Percentiles rank a stretch among this genome's conserved stretches.
phyloP scores from a whole-genome alignment of 2,329 filamentous ascomycete species.

The Whalleya microplaca region DNA sequence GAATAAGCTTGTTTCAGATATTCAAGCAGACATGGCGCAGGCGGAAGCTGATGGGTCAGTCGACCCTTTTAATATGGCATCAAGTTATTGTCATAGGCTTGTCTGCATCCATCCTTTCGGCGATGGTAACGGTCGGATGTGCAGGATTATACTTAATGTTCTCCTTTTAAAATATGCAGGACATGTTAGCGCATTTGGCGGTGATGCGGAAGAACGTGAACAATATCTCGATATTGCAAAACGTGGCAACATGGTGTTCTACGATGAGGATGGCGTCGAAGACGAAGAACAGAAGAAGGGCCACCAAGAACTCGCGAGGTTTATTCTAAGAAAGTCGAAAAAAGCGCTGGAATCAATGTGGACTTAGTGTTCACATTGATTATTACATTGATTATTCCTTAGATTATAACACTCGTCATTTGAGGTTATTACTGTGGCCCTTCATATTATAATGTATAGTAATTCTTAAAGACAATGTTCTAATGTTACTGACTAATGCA shows the following conservation, averaged over 20 bases:
- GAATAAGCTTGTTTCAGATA: conserved; percentile 21
- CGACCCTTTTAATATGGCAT: conserved; percentile 32
- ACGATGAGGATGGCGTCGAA: conserved; percentile 26
- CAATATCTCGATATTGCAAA: conserved; percentile 20
- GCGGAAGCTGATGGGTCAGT: conserved; percentile 7
- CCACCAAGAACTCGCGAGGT: conserved; percentile 15
- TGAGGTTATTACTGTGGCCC: too few species aligned
- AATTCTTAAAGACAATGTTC: too few species aligned
- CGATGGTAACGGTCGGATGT: conserved; percentile 44
- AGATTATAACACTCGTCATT: too few species aligned
- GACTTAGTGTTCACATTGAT: too few species aligned
- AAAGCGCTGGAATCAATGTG: too few species aligned
- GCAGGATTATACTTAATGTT: conserved; percentile 42
- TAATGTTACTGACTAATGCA: too few species aligned
- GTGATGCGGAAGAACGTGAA: conserved; percentile 12
- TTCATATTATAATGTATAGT: too few species aligned
- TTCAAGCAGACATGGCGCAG: conserved; percentile 28
- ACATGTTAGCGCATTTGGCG: conserved; percentile 11
- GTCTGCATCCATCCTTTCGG: conserved; percentile 45
- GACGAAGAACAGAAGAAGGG: conserved; percentile 14
- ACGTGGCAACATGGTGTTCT: conserved; percentile 13
- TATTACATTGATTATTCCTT: too few species aligned
- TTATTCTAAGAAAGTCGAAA: conserved; percentile 3
- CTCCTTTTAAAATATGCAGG: conserved; percentile 39
- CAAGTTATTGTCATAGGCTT: conserved; percentile 37